phyloP scores from a whole-genome alignment of 768 basidiomycete genomes.

The Polyporus arcularius region DNA sequence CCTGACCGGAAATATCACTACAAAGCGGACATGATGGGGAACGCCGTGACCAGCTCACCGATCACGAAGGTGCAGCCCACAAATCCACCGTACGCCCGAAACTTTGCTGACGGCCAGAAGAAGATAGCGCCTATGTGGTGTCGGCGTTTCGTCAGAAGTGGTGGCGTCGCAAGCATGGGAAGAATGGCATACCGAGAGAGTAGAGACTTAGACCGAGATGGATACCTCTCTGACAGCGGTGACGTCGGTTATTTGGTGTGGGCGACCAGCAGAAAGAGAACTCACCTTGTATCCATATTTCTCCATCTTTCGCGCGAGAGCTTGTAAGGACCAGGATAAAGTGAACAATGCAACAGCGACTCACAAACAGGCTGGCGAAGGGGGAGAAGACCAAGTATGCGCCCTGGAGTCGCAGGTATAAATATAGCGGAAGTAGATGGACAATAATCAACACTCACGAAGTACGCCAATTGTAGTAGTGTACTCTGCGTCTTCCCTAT shows the following conservation, averaged over 20 bases:
- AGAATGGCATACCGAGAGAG: conserved; percentile 45
- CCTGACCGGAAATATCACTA: conserved; percentile 37
- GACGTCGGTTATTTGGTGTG: conserved; percentile 4
- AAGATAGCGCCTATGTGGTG: conserved; percentile 59
- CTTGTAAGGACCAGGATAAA: conserved; percentile 1
- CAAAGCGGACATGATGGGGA: conserved; percentile 10
- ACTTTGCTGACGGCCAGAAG: conserved; percentile 79
- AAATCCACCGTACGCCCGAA: conserved; percentile 67
- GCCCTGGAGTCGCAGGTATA: conserved; percentile 38
- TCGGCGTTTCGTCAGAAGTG: conserved; percentile 8
- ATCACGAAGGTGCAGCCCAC: conserved; percentile 75
- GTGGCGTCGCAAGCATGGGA: conserved; percentile 26
- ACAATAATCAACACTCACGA: conserved; percentile 38
- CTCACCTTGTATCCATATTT: conserved; percentile 65
- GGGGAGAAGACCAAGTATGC: conserved; percentile 66
- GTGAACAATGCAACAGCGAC: conserved; percentile 25
- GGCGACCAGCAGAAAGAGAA: not conserved
- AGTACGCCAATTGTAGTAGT: conserved; percentile 73
- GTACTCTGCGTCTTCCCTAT: conserved; percentile 74
- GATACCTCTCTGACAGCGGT: conserved; percentile 49
- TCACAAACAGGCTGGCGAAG: conserved; percentile 55
- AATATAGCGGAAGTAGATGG: not conserved
- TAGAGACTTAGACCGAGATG: conserved; percentile 61
- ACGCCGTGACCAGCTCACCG: conserved; percentile 36
- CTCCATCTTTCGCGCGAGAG: conserved; percentile 46